Conservation (phyloP, 1,284 basidiomycete genomes). For the Fomitopsis betulina region DNA sequence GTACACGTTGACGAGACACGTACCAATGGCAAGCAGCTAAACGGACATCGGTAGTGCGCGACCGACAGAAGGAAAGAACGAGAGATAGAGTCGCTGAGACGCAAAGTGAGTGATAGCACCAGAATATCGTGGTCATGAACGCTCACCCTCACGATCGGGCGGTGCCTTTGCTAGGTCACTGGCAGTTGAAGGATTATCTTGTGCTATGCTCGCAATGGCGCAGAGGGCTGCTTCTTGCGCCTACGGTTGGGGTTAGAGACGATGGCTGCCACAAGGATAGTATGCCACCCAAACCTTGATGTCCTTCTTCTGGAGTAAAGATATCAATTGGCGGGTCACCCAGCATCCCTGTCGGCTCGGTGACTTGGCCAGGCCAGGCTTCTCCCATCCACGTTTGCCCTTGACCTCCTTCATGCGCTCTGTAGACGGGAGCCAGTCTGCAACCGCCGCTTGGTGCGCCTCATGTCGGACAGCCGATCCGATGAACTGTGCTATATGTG, state of each 20-base stretch:
- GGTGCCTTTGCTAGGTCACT: constrained; percentile 37
- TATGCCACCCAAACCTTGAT: constrained; percentile 37
- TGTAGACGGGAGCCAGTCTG: constrained; percentile 57
- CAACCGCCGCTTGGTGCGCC: constrained; percentile 51
- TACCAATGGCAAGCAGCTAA: constrained; percentile 68
- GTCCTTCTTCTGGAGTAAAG: constrained; percentile 46
- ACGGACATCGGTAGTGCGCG: constrained; percentile 53
- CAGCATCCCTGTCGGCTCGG: constrained; percentile 49
- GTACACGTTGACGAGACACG: constrained; percentile 4
- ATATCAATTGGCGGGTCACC: constrained; percentile 48
- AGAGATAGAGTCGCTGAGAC: constrained; percentile 28
- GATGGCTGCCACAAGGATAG: neutral
- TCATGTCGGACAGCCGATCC: constrained; percentile 45
- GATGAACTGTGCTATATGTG: constrained; percentile 55
- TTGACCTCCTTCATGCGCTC: constrained; percentile 54
- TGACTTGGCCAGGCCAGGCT: constrained; percentile 36
- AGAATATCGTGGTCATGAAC: no score
- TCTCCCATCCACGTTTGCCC: constrained; percentile 66
- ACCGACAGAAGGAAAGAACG: constrained; percentile 48
- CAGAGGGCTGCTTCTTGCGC: constrained; percentile 67
- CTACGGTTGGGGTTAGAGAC: constrained; percentile 29
- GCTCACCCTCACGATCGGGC: constrained; percentile 33
- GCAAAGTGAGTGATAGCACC: neutral
- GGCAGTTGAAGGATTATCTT: constrained; percentile 58
- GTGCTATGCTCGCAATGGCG: constrained; percentile 66